A percentile compares a stretch with the other conserved stretches of the same genome.
These are phyloP conservation scores for Teratosphaeria zuluensis DNA, from an alignment of 2,329 filamentous ascomycete genomes.

Conservation along the genomic window DNA sequence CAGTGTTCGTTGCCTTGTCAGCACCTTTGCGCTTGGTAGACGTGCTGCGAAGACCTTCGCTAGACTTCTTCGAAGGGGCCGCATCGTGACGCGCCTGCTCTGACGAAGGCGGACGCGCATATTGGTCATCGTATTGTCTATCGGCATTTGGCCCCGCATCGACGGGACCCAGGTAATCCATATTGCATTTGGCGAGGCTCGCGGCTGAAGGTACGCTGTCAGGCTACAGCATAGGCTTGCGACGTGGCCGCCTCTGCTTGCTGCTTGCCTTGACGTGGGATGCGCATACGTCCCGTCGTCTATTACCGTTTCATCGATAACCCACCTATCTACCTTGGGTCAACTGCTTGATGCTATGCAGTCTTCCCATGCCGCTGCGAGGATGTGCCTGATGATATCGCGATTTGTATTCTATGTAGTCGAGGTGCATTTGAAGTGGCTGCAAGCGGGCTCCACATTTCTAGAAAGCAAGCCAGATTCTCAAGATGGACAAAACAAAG, in stretches of 20 bases:
- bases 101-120: constrained; percentile 9
- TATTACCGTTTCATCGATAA: too few species aligned
- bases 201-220: not conserved
- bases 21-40: not conserved
- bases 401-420: too few species aligned
- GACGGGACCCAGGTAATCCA: constrained; percentile 21
- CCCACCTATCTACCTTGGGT: too few species aligned
- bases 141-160: constrained; percentile 19
- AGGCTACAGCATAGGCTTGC: not conserved
- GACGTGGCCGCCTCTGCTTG: not conserved
- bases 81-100: constrained; percentile 4
- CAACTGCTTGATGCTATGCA: too few species aligned
- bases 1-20: constrained; percentile 3
- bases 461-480: too few species aligned
- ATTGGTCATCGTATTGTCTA: constrained; percentile 15
- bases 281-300: not conserved
- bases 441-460: too few species aligned
- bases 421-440: too few species aligned
- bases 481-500: too few species aligned
- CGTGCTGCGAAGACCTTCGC: not conserved
- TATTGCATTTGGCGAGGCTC: constrained; percentile 2
- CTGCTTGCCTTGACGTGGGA: not conserved
- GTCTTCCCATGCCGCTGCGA: too few species aligned
- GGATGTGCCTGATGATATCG: too few species aligned
- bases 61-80: not conserved